Evolutionary conservation across 805 yeast species (phyloP).

Genomic region (Suhomyces prunicola): DNA sequence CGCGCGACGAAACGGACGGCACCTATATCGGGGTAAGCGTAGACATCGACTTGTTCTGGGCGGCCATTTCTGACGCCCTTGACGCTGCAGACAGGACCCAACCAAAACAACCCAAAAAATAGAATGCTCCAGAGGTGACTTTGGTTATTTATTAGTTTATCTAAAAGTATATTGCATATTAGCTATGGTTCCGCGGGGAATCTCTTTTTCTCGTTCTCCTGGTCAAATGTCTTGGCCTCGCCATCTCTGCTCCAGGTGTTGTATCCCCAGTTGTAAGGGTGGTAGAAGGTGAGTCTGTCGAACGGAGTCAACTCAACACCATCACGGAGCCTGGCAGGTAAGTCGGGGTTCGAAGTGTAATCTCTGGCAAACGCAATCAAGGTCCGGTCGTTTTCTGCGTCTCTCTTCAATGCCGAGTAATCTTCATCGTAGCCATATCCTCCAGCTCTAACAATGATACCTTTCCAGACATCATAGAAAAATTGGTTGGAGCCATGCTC

Average conservation of each 20-base stretch:
- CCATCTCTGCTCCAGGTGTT: constrained; percentile 18
- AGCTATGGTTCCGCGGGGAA: background rate
- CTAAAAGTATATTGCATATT: background rate
- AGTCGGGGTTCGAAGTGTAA: constrained; percentile 56
- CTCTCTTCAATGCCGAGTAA: background rate
- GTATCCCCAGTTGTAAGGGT: constrained; percentile 29
- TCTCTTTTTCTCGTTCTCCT: background rate
- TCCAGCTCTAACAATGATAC: constrained; percentile 23
- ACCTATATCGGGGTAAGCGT: constrained; percentile 7
- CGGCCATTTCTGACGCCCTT: constrained; percentile 1
- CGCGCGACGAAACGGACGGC: constrained; percentile 3
- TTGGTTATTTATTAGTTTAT: too few relatives aligned
- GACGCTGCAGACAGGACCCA: background rate
- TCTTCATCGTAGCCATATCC: constrained; percentile 16
- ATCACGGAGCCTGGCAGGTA: constrained; percentile 40
- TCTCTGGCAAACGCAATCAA: constrained; percentile 45
- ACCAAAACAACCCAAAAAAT: background rate
- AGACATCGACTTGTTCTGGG: constrained; percentile 11
- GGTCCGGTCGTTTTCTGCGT: constrained; percentile 16
- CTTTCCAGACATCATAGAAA: constrained; percentile 30
- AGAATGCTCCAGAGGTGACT: too few relatives aligned
- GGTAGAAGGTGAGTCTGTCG: constrained; percentile 40
- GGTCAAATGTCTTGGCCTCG: background rate
- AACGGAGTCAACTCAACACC: constrained; percentile 36
- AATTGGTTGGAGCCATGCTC: constrained; percentile 15